phyloP scores from a whole-genome alignment of 2,329 filamentous ascomycete species.

The Aspergillus aculeatinus region DNA sequence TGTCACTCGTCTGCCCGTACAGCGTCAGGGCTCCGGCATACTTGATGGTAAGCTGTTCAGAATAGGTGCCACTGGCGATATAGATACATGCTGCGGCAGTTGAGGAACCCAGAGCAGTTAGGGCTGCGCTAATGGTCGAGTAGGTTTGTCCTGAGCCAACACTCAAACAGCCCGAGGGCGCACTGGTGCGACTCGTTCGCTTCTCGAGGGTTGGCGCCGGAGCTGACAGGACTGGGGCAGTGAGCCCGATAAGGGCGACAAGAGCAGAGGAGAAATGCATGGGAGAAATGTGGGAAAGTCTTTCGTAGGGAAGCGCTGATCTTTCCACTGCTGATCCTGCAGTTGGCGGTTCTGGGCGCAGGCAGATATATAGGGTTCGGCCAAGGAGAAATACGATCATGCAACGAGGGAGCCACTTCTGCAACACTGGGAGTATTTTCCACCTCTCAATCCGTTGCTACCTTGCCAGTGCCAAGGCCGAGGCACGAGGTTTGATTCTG shows the following conservation, averaged over 20 bases:
- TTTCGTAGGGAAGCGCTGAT: not conserved
- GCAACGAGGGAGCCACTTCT: not conserved
- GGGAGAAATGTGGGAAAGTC: not conserved
- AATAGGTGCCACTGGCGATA: conserved; percentile 33
- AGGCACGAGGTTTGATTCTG: too few relatives aligned
- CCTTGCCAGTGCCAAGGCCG: not conserved
- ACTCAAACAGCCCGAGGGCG: conserved; percentile 27
- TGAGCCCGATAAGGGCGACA: conserved; percentile 12
- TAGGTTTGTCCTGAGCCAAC: conserved; percentile 25
- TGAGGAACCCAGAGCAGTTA: conserved; percentile 26
- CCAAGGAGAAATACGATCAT: too few relatives aligned
- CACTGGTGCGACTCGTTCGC: conserved; percentile 18
- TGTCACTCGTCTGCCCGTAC: conserved; percentile 34
- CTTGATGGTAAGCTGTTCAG: conserved; percentile 31
- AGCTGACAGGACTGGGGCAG: conserved; percentile 4
- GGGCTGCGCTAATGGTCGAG: conserved; percentile 26
- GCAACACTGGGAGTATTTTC: not conserved
- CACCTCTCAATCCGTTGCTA: not conserved
- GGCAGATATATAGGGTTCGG: not conserved
- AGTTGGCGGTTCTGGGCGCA: not conserved
- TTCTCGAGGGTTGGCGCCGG: conserved; percentile 5
- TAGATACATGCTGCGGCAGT: conserved; percentile 33
- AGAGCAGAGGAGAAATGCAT: conserved; percentile 16
- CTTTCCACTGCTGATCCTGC: not conserved
- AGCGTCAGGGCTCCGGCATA: conserved; percentile 31